phyloP scores from a whole-genome alignment of 2,329 filamentous ascomycete species.

The Colletotrichum sp. region DNA sequence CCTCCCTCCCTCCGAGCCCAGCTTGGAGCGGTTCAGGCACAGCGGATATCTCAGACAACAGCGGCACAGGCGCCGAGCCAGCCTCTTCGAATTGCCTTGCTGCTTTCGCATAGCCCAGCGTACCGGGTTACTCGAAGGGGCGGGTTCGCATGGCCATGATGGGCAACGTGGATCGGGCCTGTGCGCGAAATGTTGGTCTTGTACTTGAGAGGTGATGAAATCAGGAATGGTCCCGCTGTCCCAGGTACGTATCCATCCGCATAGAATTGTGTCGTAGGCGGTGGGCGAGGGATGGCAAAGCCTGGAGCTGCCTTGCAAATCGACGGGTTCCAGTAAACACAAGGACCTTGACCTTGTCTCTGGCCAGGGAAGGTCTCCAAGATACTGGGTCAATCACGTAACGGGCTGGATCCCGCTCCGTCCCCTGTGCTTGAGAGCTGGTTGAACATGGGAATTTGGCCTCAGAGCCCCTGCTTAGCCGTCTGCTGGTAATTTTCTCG shows the following conservation, averaged over 20 bases:
- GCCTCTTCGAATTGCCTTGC: neutral
- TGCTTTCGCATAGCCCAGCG: neutral
- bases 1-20: too few relatives aligned
- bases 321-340: neutral
- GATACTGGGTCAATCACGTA: slow-evolving; percentile 21
- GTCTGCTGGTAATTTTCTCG: neutral
- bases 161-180: slow-evolving; percentile 11
- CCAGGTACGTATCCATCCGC: neutral
- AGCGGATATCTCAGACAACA: neutral
- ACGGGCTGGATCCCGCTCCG: slow-evolving; percentile 16
- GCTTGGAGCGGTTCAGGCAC: neutral
- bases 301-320: neutral
- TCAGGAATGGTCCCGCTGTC: neutral
- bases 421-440: slow-evolving; percentile 10
- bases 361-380: slow-evolving; percentile 9
- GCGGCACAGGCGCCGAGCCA: neutral
- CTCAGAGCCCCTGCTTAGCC: neutral
- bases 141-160: neutral
- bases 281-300: neutral
- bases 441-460: neutral
- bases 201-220: slow-evolving; percentile 14
- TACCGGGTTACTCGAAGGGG: neutral
- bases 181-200: neutral
- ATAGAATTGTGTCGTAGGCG: neutral
- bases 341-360: slow-evolving; percentile 1